Evolutionary conservation across 352 stramenopile species (phyloP), one percentile per base, ranked within the genome.

Genomic region (Phytophthora hibernalis): DNA sequence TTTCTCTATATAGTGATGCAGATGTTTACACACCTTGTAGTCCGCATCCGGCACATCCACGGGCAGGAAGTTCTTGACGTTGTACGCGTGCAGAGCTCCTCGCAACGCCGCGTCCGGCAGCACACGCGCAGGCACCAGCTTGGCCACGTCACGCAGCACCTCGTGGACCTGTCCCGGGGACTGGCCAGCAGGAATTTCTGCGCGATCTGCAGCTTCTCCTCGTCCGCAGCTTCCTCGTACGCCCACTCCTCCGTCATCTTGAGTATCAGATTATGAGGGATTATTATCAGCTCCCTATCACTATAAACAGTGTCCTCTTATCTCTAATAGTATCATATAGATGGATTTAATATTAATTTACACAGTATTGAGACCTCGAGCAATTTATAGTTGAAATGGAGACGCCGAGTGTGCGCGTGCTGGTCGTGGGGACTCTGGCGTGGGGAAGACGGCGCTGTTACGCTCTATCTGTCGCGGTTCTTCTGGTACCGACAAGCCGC

Each of bases 151-250:
- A 65, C 79, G 78, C 50, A 93, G 64, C 53, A 97, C 89, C 50
- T 97, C 87, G 52, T 96, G 79, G 55, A 97, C 76, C 78, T 98
- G 87, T 15, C 93, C 92, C 0, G 94, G 92, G 91, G 92, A 63
- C 82, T 96, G 12, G 90, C 91, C n/a, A 97, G 74, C 57, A 98
- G 68, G 50, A 97, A 95, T 35, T 90, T 87, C 79, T 96, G 85
- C 54, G 90, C 87, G 57, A 97, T 93, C 57, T 85, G 77, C 45
- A 97, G 76, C 83, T 97, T 96, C 77, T 97, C 91, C 61, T 96
- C 84, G 66, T 95, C 85, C 43, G 85, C 76, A 21, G 93, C 84
- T 56, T 89, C 85, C 48, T 88, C 84, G 67, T 85, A 83, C 37
- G 68, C 69, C 70, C 78, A 87, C 54, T 90, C 81, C 57, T 92